These are phyloP conservation scores for Ambrosia hybrid DNA, from an alignment of 140 eudicot genomes.

Conservation along the genomic window DNA sequence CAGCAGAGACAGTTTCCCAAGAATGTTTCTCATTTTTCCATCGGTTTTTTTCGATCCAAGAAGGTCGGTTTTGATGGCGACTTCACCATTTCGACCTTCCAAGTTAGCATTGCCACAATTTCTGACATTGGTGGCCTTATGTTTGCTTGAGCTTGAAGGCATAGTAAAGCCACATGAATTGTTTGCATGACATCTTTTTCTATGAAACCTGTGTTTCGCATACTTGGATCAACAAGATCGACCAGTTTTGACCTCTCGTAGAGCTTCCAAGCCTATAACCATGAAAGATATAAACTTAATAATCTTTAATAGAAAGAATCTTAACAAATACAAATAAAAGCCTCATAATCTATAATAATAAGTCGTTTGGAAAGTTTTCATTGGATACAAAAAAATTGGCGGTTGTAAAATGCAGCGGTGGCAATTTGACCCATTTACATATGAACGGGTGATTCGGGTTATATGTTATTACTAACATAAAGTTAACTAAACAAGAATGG, in stretches of 20 bases:
- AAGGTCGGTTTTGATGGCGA: slow-evolving; percentile 67
- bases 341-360: no score
- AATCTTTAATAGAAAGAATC: neutral
- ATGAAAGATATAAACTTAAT: slow-evolving; percentile 4
- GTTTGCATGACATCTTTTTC: slow-evolving; percentile 68
- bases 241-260: slow-evolving; percentile 61
- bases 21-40: slow-evolving; percentile 45
- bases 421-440: no score
- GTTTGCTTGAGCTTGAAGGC: slow-evolving; percentile 69
- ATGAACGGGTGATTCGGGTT: no score
- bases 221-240: slow-evolving; percentile 61
- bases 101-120: slow-evolving; percentile 70
- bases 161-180: slow-evolving; percentile 59
- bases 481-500: no score
- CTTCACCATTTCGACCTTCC: slow-evolving; percentile 46
- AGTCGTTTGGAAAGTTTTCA: no score
- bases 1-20: slow-evolving; percentile 66
- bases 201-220: slow-evolving; percentile 47
- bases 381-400: no score
- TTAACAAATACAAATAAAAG: no score
- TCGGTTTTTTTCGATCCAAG: slow-evolving; percentile 42
- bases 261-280: slow-evolving; percentile 71
- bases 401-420: no score
- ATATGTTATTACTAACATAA: no score
- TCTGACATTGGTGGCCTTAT: slow-evolving; percentile 79